phyloP scores from a whole-genome alignment of 106 monocot species.

The Allium cepa region DNA sequence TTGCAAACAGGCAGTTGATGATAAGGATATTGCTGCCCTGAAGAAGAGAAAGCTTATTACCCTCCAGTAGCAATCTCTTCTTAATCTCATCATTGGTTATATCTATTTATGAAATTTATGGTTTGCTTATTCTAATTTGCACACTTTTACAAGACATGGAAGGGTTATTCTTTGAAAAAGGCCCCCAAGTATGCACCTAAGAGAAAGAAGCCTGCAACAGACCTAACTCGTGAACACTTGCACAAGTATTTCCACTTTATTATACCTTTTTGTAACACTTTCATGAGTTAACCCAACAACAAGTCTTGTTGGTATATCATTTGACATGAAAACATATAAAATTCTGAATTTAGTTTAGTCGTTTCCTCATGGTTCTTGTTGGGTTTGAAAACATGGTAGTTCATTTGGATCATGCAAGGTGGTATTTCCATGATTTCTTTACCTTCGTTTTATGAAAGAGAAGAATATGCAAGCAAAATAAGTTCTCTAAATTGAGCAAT shows the following conservation, averaged over 20 bases:
- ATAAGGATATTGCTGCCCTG: conserved; percentile 43
- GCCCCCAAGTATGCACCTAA: conserved; percentile 46
- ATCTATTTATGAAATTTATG: neutral
- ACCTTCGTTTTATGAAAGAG: no score
- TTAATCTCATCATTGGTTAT: neutral
- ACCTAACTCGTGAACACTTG: conserved; percentile 60
- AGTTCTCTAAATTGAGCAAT: no score
- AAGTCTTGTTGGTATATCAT: no score
- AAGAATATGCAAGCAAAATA: no score
- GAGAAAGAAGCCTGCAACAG: conserved; percentile 55
- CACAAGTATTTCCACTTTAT: conserved; percentile 23
- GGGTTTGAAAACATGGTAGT: no score
- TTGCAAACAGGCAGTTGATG: conserved; percentile 27
- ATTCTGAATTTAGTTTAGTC: no score
- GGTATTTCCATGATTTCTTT: no score
- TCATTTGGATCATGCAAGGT: no score
- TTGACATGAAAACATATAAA: no score
- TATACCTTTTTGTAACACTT: no score
- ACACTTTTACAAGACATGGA: conserved; percentile 33
- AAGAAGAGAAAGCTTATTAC: conserved; percentile 72
- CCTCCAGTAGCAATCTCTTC: conserved; percentile 35
- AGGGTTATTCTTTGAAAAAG: conserved; percentile 44
- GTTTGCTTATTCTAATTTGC: neutral
- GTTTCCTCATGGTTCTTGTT: no score
- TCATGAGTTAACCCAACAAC: no score